Evolutionary conservation across 2,329 filamentous ascomycete genomes (phyloP).

Genomic region (Pseudocercospora ulei): DNA sequence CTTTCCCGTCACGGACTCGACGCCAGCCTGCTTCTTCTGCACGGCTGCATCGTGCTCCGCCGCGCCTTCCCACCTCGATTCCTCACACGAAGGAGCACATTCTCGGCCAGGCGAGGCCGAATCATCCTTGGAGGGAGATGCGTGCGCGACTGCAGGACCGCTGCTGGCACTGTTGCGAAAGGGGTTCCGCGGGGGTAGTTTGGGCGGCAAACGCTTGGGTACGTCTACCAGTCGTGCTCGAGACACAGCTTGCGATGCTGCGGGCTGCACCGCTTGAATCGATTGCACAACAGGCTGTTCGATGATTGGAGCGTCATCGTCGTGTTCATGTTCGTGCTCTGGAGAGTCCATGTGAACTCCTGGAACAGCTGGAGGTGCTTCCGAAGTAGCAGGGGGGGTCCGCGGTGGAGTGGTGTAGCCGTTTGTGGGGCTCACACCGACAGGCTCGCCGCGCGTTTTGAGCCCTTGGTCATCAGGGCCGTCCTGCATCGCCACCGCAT

Average conservation of each 20-base stretch:
- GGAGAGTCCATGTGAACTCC: slow-evolving; percentile 4
- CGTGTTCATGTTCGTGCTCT: slow-evolving; percentile 41
- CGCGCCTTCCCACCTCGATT: not conserved
- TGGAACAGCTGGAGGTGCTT: too few relatives aligned
- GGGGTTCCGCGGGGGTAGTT: slow-evolving; percentile 67
- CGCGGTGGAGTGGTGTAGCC: slow-evolving; percentile 31
- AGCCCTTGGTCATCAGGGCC: slow-evolving; percentile 29
- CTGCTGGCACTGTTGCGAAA: slow-evolving; percentile 41
- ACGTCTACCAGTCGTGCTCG: slow-evolving; percentile 78
- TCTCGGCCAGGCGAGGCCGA: not conserved
- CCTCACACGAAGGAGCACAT: not conserved
- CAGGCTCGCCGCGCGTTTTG: slow-evolving; percentile 12
- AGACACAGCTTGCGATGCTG: slow-evolving; percentile 37
- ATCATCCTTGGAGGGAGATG: slow-evolving; percentile 17
- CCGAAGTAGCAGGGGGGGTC: slow-evolving; percentile 24
- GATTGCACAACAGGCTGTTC: slow-evolving; percentile 46
- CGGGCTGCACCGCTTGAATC: slow-evolving; percentile 56
- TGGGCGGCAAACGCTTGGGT: slow-evolving; percentile 66
- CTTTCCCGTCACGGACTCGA: slow-evolving; percentile 10
- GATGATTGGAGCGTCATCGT: slow-evolving; percentile 44
- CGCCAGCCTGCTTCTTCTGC: slow-evolving; percentile 1
- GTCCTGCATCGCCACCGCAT: slow-evolving; percentile 22
- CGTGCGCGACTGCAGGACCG: slow-evolving; percentile 34
- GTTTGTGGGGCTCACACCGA: slow-evolving; percentile 21
- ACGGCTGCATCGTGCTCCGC: not conserved